Evolutionary conservation across 2,329 filamentous ascomycete species (phyloP).

Genomic region (Arachnomyces sp.): DNA sequence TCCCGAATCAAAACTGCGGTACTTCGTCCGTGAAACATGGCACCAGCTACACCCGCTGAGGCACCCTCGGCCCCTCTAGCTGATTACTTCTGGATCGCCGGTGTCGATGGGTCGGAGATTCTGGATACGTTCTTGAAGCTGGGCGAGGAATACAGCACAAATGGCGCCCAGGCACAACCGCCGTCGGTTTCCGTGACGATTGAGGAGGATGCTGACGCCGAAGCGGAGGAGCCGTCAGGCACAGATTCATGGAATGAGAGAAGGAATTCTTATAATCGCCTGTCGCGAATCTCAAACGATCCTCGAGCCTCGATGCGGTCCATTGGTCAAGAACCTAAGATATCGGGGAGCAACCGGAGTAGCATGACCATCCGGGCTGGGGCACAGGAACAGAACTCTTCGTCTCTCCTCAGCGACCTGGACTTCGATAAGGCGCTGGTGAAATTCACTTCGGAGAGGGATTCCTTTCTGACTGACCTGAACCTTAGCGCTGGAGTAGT

Average conservation of each 20-base stretch:
- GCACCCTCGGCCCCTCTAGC: conserved; percentile 48
- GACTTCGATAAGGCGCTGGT: conserved; percentile 90
- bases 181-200: conserved; percentile 48
- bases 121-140: conserved; percentile 35
- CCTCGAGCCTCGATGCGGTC: conserved; percentile 41
- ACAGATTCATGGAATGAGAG: conserved; percentile 7
- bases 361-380: conserved; percentile 52
- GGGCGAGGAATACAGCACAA: conserved; percentile 35
- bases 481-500: conserved; percentile 80
- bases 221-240: conserved; percentile 35
- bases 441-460: conserved; percentile 92
- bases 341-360: conserved; percentile 50
- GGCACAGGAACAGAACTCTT: conserved; percentile 24
- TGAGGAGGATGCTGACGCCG: conserved; percentile 50
- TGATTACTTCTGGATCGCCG: conserved; percentile 58
- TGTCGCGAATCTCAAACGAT: conserved; percentile 27
- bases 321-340: conserved; percentile 32
- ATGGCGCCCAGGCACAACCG: conserved; percentile 24
- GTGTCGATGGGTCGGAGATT: conserved; percentile 40
- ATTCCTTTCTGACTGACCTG: conserved; percentile 86
- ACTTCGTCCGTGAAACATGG: conserved; percentile 18
- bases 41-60: conserved; percentile 28
- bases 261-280: conserved; percentile 33
- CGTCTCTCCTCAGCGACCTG: conserved; percentile 54
- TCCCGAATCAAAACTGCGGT: conserved; percentile 1